Percentiles rank a stretch among this genome's conserved stretches.
Conservation (phyloP, 768 basidiomycete genomes). For the Pleurotus citrinopileatus region DNA sequence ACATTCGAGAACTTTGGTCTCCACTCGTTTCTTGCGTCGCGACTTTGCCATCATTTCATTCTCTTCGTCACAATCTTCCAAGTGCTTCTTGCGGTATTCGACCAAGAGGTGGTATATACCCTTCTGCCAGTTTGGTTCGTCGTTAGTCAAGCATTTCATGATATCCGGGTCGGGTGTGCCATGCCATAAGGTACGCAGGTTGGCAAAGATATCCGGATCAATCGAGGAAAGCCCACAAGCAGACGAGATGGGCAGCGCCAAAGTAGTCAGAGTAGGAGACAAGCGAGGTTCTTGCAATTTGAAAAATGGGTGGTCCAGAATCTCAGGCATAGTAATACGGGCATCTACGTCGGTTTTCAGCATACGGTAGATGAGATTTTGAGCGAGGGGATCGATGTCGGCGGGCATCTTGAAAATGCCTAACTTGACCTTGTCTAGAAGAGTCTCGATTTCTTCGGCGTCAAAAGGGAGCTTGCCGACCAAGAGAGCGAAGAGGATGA, state of each 20-base stretch:
- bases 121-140: slow-evolving; percentile 89
- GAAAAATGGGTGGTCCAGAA: slow-evolving; percentile 80
- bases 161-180: slow-evolving; percentile 74
- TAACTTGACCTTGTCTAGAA: slow-evolving; percentile 79
- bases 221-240: slow-evolving; percentile 62
- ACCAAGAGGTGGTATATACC: slow-evolving; percentile 91
- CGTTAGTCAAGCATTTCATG: slow-evolving; percentile 58
- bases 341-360: slow-evolving; percentile 68
- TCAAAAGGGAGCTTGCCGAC: slow-evolving; percentile 90
- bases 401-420: slow-evolving; percentile 74
- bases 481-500: slow-evolving; percentile 89
- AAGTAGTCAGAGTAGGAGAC: slow-evolving; percentile 44
- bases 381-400: slow-evolving; percentile 65
- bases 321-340: slow-evolving; percentile 82
- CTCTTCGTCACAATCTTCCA: slow-evolving; percentile 75
- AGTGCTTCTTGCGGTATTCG: slow-evolving; percentile 72
- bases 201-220: slow-evolving; percentile 87
- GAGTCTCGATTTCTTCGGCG: slow-evolving; percentile 72
- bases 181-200: slow-evolving; percentile 91
- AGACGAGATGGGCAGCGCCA: slow-evolving; percentile 69
- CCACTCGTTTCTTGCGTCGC: slow-evolving; percentile 28
- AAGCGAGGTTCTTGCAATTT: slow-evolving; percentile 48
- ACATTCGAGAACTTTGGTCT: slow-evolving; percentile 23
- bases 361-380: slow-evolving; percentile 80
- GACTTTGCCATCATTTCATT: slow-evolving; percentile 41